phyloP scores from a whole-genome alignment of 495 filamentous ascomycete genomes.

The Tuber aestivum region DNA sequence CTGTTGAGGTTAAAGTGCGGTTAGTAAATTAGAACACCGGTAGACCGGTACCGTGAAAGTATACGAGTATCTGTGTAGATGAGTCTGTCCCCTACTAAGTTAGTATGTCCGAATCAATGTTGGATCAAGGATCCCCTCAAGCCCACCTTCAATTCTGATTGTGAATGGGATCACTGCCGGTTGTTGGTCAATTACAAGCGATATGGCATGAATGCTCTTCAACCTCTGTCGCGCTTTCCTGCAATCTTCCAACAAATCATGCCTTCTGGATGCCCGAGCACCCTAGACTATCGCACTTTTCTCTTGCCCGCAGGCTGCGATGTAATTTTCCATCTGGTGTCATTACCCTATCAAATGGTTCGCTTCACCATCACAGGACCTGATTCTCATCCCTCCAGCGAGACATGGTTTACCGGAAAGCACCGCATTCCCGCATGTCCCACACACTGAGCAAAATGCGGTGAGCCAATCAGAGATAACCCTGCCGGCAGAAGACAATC shows the following conservation, averaged over 20 bases:
- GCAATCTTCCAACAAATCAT: too few relatives aligned
- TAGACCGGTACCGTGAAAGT: too few relatives aligned
- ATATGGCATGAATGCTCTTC: not conserved
- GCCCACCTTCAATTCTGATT: not conserved
- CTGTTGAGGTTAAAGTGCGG: too few relatives aligned
- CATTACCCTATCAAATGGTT: not conserved
- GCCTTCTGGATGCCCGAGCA: too few relatives aligned
- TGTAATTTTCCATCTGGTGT: not conserved
- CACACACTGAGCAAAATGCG: not conserved
- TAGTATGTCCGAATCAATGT: not conserved
- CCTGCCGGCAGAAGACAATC: not conserved
- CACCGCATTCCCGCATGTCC: not conserved
- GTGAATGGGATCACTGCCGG: not conserved
- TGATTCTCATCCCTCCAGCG: not conserved
- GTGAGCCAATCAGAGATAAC: not conserved
- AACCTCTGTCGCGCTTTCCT: too few relatives aligned
- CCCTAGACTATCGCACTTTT: too few relatives aligned
- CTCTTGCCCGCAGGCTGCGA: too few relatives aligned
- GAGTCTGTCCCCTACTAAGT: not conserved
- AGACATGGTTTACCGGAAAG: not conserved
- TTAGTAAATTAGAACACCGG: too few relatives aligned
- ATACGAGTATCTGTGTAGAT: too few relatives aligned
- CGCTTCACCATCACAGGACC: not conserved
- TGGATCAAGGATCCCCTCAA: not conserved
- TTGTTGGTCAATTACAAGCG: not conserved